phyloP scores from a whole-genome alignment of 2,329 filamentous ascomycete species.

The Colletotrichum higginsianum region DNA sequence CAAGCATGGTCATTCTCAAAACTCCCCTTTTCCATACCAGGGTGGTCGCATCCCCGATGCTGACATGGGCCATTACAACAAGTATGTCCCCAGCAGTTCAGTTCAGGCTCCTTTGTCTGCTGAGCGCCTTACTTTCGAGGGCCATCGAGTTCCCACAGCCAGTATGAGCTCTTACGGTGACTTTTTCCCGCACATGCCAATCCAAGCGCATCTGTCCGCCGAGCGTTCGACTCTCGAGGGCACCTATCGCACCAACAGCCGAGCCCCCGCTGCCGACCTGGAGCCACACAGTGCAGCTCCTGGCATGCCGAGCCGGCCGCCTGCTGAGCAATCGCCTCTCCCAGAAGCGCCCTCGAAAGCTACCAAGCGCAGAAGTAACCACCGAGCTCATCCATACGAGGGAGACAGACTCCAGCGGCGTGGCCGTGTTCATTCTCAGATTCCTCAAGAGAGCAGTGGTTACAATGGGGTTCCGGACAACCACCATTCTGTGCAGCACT shows the following conservation, averaged over 20 bases:
- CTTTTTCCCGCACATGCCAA: background rate
- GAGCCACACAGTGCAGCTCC: background rate
- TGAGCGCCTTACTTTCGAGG: background rate
- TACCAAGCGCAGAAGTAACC: background rate
- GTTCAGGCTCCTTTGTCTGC: background rate
- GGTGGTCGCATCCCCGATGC: background rate
- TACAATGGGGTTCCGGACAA: background rate
- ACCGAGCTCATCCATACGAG: slow-evolving; percentile 6
- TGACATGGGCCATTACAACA: background rate
- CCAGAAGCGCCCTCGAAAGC: background rate
- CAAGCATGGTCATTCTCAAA: background rate
- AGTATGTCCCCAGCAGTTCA: background rate
- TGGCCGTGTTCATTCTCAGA: background rate
- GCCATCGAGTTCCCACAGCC: background rate
- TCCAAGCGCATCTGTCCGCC: background rate
- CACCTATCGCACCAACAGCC: background rate
- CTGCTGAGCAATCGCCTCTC: background rate
- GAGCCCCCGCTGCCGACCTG: background rate
- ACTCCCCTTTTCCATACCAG: background rate
- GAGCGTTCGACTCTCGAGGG: background rate
- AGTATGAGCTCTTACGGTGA: background rate
- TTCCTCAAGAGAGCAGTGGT: background rate
- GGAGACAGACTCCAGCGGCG: background rate
- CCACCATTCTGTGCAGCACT: background rate
- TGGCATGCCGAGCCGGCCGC: background rate